Conservation (phyloP, 768 basidiomycete species). For the Russula sp. region DNA sequence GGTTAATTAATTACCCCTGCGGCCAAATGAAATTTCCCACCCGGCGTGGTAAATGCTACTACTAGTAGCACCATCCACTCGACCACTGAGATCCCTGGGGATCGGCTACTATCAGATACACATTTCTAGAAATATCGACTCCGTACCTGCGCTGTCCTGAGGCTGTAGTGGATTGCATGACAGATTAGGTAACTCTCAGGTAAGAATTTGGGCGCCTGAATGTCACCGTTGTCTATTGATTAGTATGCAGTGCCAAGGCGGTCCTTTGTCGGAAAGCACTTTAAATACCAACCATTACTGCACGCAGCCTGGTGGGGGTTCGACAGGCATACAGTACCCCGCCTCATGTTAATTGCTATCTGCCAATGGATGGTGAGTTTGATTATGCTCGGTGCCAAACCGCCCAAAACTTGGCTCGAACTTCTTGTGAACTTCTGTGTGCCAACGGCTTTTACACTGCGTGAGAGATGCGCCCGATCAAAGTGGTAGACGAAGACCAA, state of each 20-base stretch:
- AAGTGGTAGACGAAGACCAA: not conserved
- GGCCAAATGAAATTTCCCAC: not conserved
- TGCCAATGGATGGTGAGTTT: not conserved
- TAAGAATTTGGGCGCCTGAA: not conserved
- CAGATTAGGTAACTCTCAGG: not conserved
- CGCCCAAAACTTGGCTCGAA: not conserved
- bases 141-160: not conserved
- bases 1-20: not conserved
- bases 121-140: not conserved
- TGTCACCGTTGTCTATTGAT: not conserved
- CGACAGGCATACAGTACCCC: not conserved
- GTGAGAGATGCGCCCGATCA: not conserved
- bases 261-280: not conserved
- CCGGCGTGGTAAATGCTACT: not conserved
- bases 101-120: not conserved
- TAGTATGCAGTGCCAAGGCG: not conserved
- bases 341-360: conserved; percentile 6
- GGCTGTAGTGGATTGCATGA: conserved; percentile 2
- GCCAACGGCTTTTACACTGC: not conserved
- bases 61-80: not conserved
- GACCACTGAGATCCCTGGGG: not conserved
- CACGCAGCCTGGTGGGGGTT: not conserved
- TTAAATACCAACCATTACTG: not conserved
- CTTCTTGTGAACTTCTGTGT: not conserved
- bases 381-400: not conserved